phyloP scores from a whole-genome alignment of 495 filamentous ascomycete genomes.

The Penicillium flavigenum region DNA sequence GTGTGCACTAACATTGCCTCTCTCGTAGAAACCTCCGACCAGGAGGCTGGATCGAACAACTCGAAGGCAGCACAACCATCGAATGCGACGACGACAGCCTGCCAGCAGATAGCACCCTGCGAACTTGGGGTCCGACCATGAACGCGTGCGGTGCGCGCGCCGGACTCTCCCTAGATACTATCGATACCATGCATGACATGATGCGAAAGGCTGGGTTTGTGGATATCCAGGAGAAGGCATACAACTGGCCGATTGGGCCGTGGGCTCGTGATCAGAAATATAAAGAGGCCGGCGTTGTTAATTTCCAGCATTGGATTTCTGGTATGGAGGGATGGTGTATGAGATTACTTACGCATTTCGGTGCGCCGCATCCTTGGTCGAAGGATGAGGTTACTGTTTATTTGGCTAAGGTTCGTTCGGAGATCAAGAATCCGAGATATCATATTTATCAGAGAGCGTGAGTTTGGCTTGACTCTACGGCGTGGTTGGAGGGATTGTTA shows the following conservation, averaged over 20 bases:
- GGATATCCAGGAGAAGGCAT: conserved; percentile 20
- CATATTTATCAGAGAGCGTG: conserved; percentile 15
- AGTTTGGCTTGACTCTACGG: background rate
- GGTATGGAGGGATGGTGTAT: conserved; percentile 24
- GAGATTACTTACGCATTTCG: conserved; percentile 13
- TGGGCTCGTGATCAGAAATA: conserved; percentile 18
- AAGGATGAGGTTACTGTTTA: conserved; percentile 16
- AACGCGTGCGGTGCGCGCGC: conserved; percentile 7
- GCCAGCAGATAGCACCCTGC: conserved; percentile 28
- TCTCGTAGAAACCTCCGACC: conserved; percentile 34
- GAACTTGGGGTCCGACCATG: conserved; percentile 14
- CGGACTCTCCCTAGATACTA: conserved; percentile 1
- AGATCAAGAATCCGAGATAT: conserved; percentile 10
- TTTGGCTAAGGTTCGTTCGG: conserved; percentile 12
- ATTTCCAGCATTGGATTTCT: conserved; percentile 14
- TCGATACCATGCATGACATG: conserved; percentile 14
- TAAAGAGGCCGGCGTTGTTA: conserved; percentile 18
- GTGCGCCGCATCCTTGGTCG: conserved; percentile 13
- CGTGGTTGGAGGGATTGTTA: background rate
- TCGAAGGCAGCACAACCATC: conserved; percentile 41
- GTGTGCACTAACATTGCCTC: background rate
- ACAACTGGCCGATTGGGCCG: conserved; percentile 20
- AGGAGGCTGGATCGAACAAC: conserved; percentile 54
- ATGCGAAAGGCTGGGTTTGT: conserved; percentile 35
- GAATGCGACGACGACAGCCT: conserved; percentile 43